A percentile compares a stretch with the other conserved stretches of the same genome.
These are phyloP conservation scores for Kodamaea derodonti DNA, from an alignment of 1,139 yeast species.

Conservation along the genomic window DNA sequence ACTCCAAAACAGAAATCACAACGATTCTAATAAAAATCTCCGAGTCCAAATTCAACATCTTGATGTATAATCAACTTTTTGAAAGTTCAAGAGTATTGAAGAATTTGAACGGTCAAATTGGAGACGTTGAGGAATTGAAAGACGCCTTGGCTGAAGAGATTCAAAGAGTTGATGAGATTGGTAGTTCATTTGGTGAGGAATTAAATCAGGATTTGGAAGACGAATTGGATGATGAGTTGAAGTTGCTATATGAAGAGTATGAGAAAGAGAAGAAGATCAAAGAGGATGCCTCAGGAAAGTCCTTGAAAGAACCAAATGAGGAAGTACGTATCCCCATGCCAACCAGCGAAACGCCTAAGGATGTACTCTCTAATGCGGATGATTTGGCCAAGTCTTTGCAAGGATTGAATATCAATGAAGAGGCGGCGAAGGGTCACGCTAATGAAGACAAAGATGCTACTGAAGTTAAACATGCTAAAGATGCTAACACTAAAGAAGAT, in stretches of 20 bases:
- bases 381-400: no score
- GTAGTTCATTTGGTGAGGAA: constrained; percentile 29
- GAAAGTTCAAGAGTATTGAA: constrained; percentile 32
- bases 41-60: constrained; percentile 42
- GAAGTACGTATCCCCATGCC: no score
- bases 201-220: constrained; percentile 11
- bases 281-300: constrained; percentile 1
- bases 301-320: background rate
- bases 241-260: no score
- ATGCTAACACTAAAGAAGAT: no score
- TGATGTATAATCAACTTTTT: constrained; percentile 33
- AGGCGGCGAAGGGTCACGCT: no score
- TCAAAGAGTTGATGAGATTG: constrained; percentile 19
- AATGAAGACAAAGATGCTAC: no score
- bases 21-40: constrained; percentile 42
- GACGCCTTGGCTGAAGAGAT: constrained; percentile 41
- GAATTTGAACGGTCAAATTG: constrained; percentile 28
- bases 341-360: no score
- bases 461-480: no score
- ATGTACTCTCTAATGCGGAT: no score
- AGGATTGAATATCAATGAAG: no score
- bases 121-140: constrained; percentile 32
- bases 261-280: constrained; percentile 1
- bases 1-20: constrained; percentile 33
- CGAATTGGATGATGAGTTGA: constrained; percentile 10